Conservation (phyloP, 2,329 filamentous ascomycete species). For the Xylariaceae sp. region DNA sequence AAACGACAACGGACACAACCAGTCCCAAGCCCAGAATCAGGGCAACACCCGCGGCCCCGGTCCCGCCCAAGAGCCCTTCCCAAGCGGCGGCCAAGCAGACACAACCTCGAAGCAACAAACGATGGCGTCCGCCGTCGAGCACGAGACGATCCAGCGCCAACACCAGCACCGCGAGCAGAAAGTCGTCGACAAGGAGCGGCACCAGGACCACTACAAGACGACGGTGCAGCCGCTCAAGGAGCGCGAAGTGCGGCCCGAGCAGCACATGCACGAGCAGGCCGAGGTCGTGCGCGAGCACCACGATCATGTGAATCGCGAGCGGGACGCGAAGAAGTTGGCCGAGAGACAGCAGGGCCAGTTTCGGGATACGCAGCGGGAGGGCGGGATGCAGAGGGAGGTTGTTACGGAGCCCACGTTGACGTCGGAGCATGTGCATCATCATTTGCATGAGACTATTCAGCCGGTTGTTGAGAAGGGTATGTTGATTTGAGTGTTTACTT, state of each 20-base stretch:
- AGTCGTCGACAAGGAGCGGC: constrained; percentile 12
- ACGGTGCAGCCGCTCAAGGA: constrained; percentile 18
- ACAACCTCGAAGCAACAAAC: background rate
- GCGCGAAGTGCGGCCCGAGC: constrained; percentile 10
- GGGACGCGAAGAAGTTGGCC: background rate
- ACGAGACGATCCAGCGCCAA: constrained; percentile 14
- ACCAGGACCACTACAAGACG: constrained; percentile 20
- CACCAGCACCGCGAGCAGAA: constrained; percentile 15
- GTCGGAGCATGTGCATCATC: constrained; percentile 15
- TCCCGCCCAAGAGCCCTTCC: background rate
- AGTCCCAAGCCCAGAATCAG: background rate
- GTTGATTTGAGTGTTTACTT: no score
- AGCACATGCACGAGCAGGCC: constrained; percentile 11
- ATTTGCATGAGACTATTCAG: constrained; percentile 20
- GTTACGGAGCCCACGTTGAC: constrained; percentile 10
- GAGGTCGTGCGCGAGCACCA: background rate
- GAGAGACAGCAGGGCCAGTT: constrained; percentile 8
- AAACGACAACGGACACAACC: background rate
- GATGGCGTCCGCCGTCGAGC: constrained; percentile 12
- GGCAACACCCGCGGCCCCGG: background rate
- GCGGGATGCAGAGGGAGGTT: background rate
- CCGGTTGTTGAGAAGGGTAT: constrained; percentile 16
- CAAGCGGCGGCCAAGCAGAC: background rate
- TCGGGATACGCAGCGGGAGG: constrained; percentile 2
- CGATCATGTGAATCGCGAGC: background rate